A percentile compares a stretch with the other conserved stretches of the same genome.
These are phyloP conservation scores for Ustulina deusta DNA, from an alignment of 2,329 filamentous ascomycete genomes.

Conservation along the genomic window DNA sequence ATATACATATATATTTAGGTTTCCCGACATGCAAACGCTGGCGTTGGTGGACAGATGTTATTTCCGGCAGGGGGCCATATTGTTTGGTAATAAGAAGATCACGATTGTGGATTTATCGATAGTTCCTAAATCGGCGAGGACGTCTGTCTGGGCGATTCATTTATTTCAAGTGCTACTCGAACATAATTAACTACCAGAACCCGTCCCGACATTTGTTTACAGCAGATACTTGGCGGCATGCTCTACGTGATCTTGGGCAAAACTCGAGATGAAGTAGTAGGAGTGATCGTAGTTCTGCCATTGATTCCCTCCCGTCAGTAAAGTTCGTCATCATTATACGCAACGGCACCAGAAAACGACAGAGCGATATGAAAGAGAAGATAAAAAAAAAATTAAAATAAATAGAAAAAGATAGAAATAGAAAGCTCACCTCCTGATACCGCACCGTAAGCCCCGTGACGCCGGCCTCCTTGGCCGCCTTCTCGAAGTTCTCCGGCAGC, in stretches of 20 bases:
- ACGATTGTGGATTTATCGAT: constrained; percentile 13
- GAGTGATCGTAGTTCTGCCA: constrained; percentile 89
- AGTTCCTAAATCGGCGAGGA: constrained; percentile 1
- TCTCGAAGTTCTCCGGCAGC: constrained; percentile 90
- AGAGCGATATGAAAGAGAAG: neutral
- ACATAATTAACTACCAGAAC: neutral
- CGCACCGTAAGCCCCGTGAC: constrained; percentile 79
- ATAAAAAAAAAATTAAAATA: neutral
- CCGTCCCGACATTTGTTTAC: constrained; percentile 25
- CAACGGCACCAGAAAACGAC: neutral
- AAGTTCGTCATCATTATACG: neutral
- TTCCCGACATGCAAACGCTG: constrained; percentile 1
- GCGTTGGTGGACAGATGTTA: neutral
- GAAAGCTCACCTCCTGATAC: constrained; percentile 76
- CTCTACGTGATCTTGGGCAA: constrained; percentile 89
- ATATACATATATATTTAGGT: constrained; percentile 4
- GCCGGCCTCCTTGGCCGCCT: constrained; percentile 81
- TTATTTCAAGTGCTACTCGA: neutral
- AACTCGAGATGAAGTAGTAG: constrained; percentile 95
- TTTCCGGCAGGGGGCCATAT: too few species aligned
- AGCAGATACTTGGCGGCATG: constrained; percentile 89
- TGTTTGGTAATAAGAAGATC: constrained; percentile 19
- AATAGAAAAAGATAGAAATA: constrained; percentile 8
- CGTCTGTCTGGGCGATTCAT: too few species aligned
- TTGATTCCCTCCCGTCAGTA: neutral